A percentile compares a stretch with the other conserved stretches of the same genome.
These are phyloP conservation scores for Coemansia sp. DNA, from an alignment of 192 early-diverging fungal genomes.

Conservation along the genomic window DNA sequence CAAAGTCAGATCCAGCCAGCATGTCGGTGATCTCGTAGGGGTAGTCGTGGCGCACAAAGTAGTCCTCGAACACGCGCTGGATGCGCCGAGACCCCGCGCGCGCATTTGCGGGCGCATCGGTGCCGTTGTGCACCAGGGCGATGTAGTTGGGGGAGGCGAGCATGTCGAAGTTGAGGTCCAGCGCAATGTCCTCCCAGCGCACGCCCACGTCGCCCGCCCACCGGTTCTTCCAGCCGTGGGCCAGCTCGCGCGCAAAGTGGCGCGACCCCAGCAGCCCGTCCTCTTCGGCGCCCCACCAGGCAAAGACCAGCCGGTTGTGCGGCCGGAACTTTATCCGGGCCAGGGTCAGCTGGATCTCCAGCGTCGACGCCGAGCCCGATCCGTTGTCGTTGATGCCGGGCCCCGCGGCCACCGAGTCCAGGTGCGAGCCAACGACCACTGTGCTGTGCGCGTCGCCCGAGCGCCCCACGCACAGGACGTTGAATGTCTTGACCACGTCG, in stretches of 20 bases:
- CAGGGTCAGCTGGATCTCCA: conserved; percentile 62
- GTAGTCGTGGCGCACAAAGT: conserved; percentile 52
- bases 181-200: conserved; percentile 52
- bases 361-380: conserved; percentile 57
- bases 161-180: conserved; percentile 74
- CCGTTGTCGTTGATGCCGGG: conserved; percentile 74
- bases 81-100: conserved; percentile 56
- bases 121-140: conserved; percentile 61
- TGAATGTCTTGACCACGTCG: conserved; percentile 61
- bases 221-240: conserved; percentile 39
- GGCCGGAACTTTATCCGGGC: conserved; percentile 42
- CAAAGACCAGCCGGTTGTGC: conserved; percentile 64
- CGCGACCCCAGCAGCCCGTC: conserved; percentile 66
- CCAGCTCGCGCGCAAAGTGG: conserved; percentile 57
- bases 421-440: conserved; percentile 62
- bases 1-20: conserved; percentile 63
- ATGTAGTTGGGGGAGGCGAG: conserved; percentile 72
- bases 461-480: conserved; percentile 60
- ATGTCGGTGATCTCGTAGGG: conserved; percentile 59
- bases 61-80: conserved; percentile 59
- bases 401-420: conserved; percentile 68
- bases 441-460: conserved; percentile 50
- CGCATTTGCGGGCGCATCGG: conserved; percentile 56
- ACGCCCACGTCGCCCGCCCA: conserved; percentile 35
- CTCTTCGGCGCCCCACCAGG: conserved; percentile 75